Conservation (phyloP, 1,139 yeast species). For the Suhomyces panamericanus region DNA sequence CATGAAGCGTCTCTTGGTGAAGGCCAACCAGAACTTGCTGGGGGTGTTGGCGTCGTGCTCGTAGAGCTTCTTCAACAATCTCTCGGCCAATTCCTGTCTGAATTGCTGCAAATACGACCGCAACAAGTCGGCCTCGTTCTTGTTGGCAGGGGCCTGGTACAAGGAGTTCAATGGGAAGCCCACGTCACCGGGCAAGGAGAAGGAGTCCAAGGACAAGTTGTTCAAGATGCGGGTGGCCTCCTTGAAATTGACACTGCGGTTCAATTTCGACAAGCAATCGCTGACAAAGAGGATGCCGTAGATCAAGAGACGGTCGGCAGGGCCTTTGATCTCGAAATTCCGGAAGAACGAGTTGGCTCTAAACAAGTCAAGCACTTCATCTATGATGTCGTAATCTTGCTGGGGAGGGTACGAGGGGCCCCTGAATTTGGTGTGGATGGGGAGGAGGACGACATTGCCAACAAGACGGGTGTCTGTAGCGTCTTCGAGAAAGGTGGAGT, state of each 20-base stretch:
- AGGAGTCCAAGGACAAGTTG: conserved; percentile 83
- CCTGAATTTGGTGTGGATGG: conserved; percentile 77
- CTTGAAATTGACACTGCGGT: conserved; percentile 40
- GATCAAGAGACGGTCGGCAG: conserved; percentile 90
- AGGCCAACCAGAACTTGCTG: conserved; percentile 91
- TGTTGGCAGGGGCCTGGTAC: conserved; percentile 74
- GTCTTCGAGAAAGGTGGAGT: conserved; percentile 80
- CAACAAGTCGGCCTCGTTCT: conserved; percentile 74
- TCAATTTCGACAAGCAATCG: conserved; percentile 73
- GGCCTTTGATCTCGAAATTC: conserved; percentile 94
- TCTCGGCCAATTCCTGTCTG: conserved; percentile 87
- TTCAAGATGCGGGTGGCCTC: conserved; percentile 78
- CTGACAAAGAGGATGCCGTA: conserved; percentile 92
- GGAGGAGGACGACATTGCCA: conserved; percentile 79
- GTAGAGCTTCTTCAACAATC: conserved; percentile 76
- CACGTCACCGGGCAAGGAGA: conserved; percentile 92
- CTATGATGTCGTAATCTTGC: conserved; percentile 86
- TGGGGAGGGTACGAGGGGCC: conserved; percentile 90
- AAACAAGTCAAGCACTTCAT: conserved; percentile 86
- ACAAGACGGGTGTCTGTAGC: conserved; percentile 36
- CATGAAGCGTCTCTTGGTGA: conserved; percentile 93
- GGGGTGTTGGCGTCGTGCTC: conserved; percentile 53
- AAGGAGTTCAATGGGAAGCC: conserved; percentile 89
- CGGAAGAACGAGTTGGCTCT: conserved; percentile 95
- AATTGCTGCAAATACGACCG: conserved; percentile 84